These are phyloP conservation scores for Papiliotrema fonsecae DNA, from an alignment of 1,284 basidiomycete species.

Conservation along the genomic window DNA sequence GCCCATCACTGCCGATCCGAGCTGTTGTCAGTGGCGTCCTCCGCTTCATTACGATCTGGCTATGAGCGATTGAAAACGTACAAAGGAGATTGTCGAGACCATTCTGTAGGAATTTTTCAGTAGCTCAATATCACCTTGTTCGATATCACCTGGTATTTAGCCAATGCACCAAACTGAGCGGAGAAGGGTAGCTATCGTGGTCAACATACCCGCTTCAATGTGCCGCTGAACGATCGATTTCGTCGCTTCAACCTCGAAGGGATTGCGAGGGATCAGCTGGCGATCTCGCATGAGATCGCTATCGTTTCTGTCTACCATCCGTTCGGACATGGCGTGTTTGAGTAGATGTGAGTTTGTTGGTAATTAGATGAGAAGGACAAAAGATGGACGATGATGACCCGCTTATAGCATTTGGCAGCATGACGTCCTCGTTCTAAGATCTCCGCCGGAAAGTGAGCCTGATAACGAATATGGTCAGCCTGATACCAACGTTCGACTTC, in stretches of 20 bases:
- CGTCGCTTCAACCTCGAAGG: slow-evolving; percentile 24
- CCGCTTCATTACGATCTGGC: background rate
- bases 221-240: slow-evolving; percentile 20
- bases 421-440: too few relatives aligned
- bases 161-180: background rate
- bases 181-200: background rate
- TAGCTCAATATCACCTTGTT: slow-evolving; percentile 29
- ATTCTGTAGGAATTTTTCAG: slow-evolving; percentile 27
- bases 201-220: slow-evolving; percentile 24
- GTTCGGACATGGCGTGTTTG: background rate
- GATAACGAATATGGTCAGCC: too few relatives aligned
- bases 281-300: background rate
- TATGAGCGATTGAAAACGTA: slow-evolving; percentile 1
- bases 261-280: background rate
- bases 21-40: too few relatives aligned
- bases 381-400: too few relatives aligned
- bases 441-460: too few relatives aligned
- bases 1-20: slow-evolving; percentile 6
- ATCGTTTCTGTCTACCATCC: background rate
- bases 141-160: slow-evolving; percentile 29
- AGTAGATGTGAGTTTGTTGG: background rate
- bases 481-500: too few relatives aligned
- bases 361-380: background rate
- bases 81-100: slow-evolving; percentile 18
- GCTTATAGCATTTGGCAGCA: too few relatives aligned